Evolutionary conservation across 139 green algal species (phyloP), one percentile per base, ranked within the genome.

Genomic region (Asterochloris sp.): DNA sequence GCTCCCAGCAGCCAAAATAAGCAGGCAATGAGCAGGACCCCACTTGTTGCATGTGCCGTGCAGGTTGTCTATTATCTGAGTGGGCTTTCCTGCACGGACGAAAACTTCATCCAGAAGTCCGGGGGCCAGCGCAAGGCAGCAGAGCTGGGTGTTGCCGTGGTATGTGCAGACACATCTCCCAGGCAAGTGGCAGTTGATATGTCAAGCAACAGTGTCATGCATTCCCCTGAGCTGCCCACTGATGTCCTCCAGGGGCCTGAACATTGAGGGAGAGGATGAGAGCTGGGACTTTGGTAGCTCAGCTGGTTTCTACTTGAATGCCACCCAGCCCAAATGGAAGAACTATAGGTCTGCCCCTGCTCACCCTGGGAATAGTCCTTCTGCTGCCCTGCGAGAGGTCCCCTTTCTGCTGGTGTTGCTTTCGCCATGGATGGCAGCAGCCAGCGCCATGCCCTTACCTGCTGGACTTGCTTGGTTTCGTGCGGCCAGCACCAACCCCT

Each of bases 71-170:
- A 95, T 83, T 99, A 91, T 82, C 91, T 99, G 1, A 92, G 80
- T 11, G 96, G 96, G 8, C 92, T 99, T 1, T 99, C 96, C 1
- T 99, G 96, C 90, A 97, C 89, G 0, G 95, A 98, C 69, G 92
- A 98, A 29, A 98, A 98, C 83, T 92, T 97, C 81, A 95, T 93
- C 24, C 84, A 93, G 28, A 99, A 99, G 87, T 78, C 88, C 16
- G 91, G 92, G 2, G 89, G 88, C 0, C 95, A 97, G 88, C 88
- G 91, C 14, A 77, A 78, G 8, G 93, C 93, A 10, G 86, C 93
- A 0, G 85, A 93, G 80, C 88, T 90, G 13, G 95, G 94, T 23
- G 76, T 98, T 15, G 94, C 94, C 0, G 62, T 97, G 0, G 82
- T 98, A 23, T 81, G 88, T 0, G 93, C 95, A 13, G 96, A 99